Percentiles rank a stretch among this genome's conserved stretches.
phyloP scores from a whole-genome alignment of 1,284 basidiomycete genomes.

The Boletus smithii region DNA sequence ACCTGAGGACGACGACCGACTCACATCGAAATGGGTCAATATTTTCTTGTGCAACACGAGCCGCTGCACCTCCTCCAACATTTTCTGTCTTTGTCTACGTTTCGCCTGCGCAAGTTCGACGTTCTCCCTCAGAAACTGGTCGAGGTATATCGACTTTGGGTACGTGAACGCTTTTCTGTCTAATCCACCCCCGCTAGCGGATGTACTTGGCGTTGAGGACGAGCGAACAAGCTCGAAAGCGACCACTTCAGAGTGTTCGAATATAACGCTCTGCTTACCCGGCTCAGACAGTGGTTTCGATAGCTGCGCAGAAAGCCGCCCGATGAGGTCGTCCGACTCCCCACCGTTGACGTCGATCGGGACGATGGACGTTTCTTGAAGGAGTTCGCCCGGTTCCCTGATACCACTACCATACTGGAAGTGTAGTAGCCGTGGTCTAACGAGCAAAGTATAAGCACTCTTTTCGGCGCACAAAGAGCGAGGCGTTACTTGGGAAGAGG shows the following conservation, averaged over 20 bases:
- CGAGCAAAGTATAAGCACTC: conserved; percentile 1
- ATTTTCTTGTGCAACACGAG: conserved; percentile 45
- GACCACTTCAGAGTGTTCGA: conserved; percentile 57
- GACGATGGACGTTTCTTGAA: conserved; percentile 40
- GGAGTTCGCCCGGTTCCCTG: conserved; percentile 30
- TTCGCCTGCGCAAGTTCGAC: conserved; percentile 48
- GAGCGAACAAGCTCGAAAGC: conserved; percentile 50
- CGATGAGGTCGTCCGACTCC: conserved; percentile 54
- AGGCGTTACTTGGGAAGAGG: conserved; percentile 32
- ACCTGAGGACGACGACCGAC: conserved; percentile 26
- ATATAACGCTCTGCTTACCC: conserved; percentile 51
- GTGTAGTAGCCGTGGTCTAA: conserved; percentile 38
- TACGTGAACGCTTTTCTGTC: conserved; percentile 53
- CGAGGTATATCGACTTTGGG: conserved; percentile 63
- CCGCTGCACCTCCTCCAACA: conserved; percentile 46
- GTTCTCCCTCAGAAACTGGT: conserved; percentile 64
- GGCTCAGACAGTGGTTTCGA: conserved; percentile 27
- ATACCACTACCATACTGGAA: conserved; percentile 40
- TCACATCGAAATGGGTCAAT: conserved; percentile 54
- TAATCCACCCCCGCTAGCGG: conserved; percentile 22
- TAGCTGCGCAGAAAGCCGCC: conserved; percentile 52
- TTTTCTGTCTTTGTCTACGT: conserved; percentile 42
- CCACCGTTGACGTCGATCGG: conserved; percentile 39
- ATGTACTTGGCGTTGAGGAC: conserved; percentile 2
- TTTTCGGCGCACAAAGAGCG: background rate